A percentile compares a stretch with the other conserved stretches of the same genome.
Evolutionary conservation across 139 green algal species (phyloP).

Genomic region (Chlamydomonas schloesseri): DNA sequence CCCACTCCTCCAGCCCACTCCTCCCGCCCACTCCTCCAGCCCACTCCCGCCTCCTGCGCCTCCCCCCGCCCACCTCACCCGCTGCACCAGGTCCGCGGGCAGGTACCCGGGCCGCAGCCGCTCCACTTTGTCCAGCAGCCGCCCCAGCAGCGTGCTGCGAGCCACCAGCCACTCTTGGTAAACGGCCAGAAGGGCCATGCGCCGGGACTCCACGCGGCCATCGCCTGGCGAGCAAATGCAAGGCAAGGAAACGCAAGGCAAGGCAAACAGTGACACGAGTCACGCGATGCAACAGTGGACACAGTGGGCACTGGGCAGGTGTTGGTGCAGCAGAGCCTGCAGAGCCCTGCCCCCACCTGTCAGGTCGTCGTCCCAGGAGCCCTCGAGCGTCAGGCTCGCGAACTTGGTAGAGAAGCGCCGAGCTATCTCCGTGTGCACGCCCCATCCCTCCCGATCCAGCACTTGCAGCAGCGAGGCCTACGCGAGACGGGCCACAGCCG

Average conservation of each 20-base stretch:
- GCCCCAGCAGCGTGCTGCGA: constrained; percentile 14
- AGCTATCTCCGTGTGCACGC: neutral
- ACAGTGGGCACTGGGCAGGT: no score
- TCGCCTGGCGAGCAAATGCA: neutral
- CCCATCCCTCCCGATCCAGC: constrained; percentile 23
- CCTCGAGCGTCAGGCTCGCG: constrained; percentile 15
- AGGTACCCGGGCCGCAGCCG: constrained; percentile 28
- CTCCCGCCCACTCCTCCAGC: no score
- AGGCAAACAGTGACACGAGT: no score
- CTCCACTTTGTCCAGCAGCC: constrained; percentile 9
- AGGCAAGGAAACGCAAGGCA: neutral
- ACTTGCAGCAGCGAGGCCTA: constrained; percentile 23
- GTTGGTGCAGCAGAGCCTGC: neutral
- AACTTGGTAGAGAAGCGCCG: constrained; percentile 27
- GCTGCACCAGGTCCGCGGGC: constrained; percentile 1
- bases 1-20: no score
- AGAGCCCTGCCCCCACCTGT: neutral
- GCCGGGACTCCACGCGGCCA: neutral
- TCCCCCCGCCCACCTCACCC: no score
- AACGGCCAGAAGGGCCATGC: constrained; percentile 19
- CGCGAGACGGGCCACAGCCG: neutral
- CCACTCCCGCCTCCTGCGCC: no score
- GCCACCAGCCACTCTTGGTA: constrained; percentile 41
- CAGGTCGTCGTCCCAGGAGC: constrained; percentile 21
- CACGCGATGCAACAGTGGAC: neutral